Conservation (phyloP, 2,329 filamentous ascomycete species). For the Cladophialophora bantiana region DNA sequence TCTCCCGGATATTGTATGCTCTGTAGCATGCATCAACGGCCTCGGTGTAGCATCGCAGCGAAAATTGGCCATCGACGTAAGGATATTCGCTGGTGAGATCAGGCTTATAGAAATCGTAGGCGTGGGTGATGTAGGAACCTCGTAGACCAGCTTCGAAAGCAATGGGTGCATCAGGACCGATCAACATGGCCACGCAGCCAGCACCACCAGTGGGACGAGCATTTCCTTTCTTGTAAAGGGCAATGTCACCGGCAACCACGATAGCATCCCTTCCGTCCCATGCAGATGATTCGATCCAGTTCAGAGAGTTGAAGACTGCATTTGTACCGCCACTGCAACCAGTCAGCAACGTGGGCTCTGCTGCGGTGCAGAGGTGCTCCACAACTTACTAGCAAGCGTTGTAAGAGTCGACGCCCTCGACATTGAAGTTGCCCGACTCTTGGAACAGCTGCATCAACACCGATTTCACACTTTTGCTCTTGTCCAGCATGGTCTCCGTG, state of each 20-base stretch:
- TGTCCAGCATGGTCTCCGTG: conserved; percentile 85
- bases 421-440: conserved; percentile 74
- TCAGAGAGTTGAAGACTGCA: conserved; percentile 80
- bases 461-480: conserved; percentile 90
- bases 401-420: conserved; percentile 82
- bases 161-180: conserved; percentile 79
- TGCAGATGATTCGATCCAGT: conserved; percentile 85
- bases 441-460: conserved; percentile 87
- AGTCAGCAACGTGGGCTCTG: conserved; percentile 18
- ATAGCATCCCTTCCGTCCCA: conserved; percentile 86
- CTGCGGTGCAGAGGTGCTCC: not conserved
- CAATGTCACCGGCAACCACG: conserved; percentile 82
- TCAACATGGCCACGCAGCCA: conserved; percentile 77
- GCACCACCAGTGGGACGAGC: conserved; percentile 82
- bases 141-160: conserved; percentile 80
- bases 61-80: conserved; percentile 84
- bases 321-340: conserved; percentile 72
- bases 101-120: conserved; percentile 91
- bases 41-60: conserved; percentile 79
- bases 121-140: conserved; percentile 81
- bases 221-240: conserved; percentile 82
- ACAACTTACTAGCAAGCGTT: conserved; percentile 74
- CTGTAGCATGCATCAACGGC: conserved; percentile 82
- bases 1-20: conserved; percentile 78
- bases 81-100: conserved; percentile 87